Evolutionary conservation across 2,329 filamentous ascomycete species (phyloP).

Genomic region (Coleophoma crateriformis): DNA sequence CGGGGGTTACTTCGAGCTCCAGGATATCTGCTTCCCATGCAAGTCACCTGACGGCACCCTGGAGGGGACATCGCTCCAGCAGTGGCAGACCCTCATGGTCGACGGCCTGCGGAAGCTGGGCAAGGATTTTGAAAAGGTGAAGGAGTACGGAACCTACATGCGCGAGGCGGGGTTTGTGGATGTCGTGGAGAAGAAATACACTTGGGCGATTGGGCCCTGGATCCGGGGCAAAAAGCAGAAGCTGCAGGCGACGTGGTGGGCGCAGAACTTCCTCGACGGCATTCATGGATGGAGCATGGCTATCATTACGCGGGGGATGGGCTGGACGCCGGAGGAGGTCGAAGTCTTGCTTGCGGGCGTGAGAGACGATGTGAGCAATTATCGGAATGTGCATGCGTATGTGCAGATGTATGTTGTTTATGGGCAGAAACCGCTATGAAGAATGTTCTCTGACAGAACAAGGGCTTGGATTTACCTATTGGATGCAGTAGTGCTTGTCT

Average conservation of each 20-base stretch:
- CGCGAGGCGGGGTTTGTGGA: conserved; percentile 3
- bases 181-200: conserved; percentile 1
- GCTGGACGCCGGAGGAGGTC: conserved; percentile 2
- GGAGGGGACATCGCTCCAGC: background rate
- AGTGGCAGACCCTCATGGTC: background rate
- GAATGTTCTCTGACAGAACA: background rate
- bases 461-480: too few relatives aligned
- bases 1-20: background rate
- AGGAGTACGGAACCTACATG: conserved; percentile 2
- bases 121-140: background rate
- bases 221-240: conserved; percentile 3
- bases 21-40: background rate
- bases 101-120: background rate
- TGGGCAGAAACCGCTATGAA: conserved; percentile 1
- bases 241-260: conserved; percentile 1
- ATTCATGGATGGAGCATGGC: background rate
- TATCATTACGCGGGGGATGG: background rate
- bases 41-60: background rate
- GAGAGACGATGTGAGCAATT: conserved; percentile 2
- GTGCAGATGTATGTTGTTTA: conserved; percentile 2
- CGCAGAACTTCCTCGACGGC: conserved; percentile 1
- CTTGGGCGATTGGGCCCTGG: conserved; percentile 2
- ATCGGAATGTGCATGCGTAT: conserved; percentile 4
- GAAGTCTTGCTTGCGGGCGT: background rate
- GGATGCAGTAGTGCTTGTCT: too few relatives aligned